Evolutionary conservation across 108 stramenopile species (phyloP).

Genomic region (Skeletonema marinoi): DNA sequence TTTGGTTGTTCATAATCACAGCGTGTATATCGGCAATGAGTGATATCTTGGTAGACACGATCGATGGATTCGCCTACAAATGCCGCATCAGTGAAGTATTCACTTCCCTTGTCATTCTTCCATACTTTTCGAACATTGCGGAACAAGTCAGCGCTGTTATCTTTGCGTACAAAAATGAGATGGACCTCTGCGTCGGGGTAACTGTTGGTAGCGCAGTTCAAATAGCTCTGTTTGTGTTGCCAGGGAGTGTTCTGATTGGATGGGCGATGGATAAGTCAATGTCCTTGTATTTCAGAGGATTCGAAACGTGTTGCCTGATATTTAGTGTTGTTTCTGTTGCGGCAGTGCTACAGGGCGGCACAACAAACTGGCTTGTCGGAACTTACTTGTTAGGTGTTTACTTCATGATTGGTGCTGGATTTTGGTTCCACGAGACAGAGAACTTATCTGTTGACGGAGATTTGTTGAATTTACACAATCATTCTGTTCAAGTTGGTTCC

Average conservation of each 20-base stretch:
- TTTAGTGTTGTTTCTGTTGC: constrained; percentile 76
- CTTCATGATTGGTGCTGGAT: constrained; percentile 84
- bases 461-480: constrained; percentile 28
- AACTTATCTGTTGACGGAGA: constrained; percentile 65
- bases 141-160: constrained; percentile 95
- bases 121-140: constrained; percentile 97
- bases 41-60: constrained; percentile 93
- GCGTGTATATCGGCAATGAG: constrained; percentile 87
- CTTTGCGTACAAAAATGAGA: constrained; percentile 94
- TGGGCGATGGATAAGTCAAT: constrained; percentile 87
- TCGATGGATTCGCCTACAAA: constrained; percentile 90
- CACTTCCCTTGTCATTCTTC: constrained; percentile 93
- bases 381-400: constrained; percentile 76
- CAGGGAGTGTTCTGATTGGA: constrained; percentile 92
- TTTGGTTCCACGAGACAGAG: constrained; percentile 87
- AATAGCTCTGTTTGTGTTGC: constrained; percentile 93
- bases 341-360: constrained; percentile 85
- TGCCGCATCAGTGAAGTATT: constrained; percentile 88
- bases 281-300: constrained; percentile 87
- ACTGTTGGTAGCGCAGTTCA: constrained; percentile 96
- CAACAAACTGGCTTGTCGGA: constrained; percentile 88
- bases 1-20: constrained; percentile 92
- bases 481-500: background rate
- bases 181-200: constrained; percentile 96
- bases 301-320: constrained; percentile 85